These are phyloP conservation scores for Metarhizium brunneum DNA, from an alignment of 2,329 filamentous ascomycete genomes.

Conservation along the genomic window DNA sequence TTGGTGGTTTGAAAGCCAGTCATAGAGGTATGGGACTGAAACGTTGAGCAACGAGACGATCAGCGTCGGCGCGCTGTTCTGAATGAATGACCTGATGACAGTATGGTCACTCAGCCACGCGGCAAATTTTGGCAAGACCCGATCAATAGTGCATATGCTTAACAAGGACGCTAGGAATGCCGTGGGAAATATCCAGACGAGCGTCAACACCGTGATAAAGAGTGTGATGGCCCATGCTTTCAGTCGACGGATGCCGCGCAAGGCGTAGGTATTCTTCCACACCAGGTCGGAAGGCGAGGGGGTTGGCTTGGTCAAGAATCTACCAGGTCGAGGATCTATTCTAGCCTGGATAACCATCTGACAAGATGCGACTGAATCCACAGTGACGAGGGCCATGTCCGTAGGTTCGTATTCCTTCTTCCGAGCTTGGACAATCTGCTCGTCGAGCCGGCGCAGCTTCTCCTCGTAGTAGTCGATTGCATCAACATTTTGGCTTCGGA, in stretches of 20 bases:
- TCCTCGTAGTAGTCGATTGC: constrained; percentile 94
- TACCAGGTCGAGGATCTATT: constrained; percentile 80
- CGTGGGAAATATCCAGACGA: constrained; percentile 83
- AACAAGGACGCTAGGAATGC: constrained; percentile 70
- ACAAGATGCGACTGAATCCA: constrained; percentile 86
- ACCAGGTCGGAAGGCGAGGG: constrained; percentile 89
- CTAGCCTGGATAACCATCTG: constrained; percentile 97
- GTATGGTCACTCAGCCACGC: constrained; percentile 57
- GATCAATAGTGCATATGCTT: constrained; percentile 70
- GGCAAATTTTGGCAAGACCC: constrained; percentile 62
- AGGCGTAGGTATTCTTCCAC: constrained; percentile 86
- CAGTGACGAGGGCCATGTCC: constrained; percentile 88
- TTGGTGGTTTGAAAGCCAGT: constrained; percentile 82
- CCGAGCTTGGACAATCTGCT: constrained; percentile 60
- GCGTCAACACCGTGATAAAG: constrained; percentile 71
- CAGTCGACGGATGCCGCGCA: constrained; percentile 62
- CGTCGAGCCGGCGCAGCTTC: constrained; percentile 68
- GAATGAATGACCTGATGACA: constrained; percentile 66
- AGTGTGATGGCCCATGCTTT: constrained; percentile 77
- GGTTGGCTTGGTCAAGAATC: constrained; percentile 74
- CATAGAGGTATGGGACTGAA: constrained; percentile 86
- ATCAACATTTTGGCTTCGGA: constrained; percentile 68
- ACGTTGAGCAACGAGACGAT: constrained; percentile 82
- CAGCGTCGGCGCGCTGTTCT: constrained; percentile 79
- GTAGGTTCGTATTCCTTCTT: constrained; percentile 68